Base-by-base conservation (phyloP, 2,329 filamentous ascomycete species). In the Talaromyces marneffei region DNA sequence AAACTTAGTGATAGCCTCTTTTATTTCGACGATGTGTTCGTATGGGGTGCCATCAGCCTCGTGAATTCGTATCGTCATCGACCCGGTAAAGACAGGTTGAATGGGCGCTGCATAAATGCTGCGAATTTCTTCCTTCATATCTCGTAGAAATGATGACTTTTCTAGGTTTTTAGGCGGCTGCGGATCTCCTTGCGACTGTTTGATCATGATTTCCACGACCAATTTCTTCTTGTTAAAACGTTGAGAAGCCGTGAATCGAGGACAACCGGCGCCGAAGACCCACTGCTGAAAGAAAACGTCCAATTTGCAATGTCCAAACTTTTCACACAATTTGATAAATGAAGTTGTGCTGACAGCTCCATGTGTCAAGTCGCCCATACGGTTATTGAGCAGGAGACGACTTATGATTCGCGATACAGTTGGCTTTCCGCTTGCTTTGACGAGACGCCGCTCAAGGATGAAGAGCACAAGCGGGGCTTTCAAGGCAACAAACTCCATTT, bases 41-140 rank as follows among this genome's bases (percentile, higher is more conserved):
- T 99, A 99, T 2, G 94, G 94, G 0, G 94, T 97, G 9, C 94
- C 94, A 70, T 99, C 95, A 25, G 94, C 94, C 78, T 99, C 94
- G 76, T 99, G 94, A 65, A 99, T 97, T 33, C 94, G 84, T 65
- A 99, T 93, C 0, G 94, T 99, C 90, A 99, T 96, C 0, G 94
- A 93, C 0, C 94, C 94, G 0, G 92, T 94, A 69, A 97, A 97
- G 1, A 91, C 83, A n/a, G 87, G 84, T 65, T 91, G 90, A 16
- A 91, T 78, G 58, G 86, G 83, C 14, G 86, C 87, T 16, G 86
- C 83, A 61, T 86, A 86, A 37, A 96, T 83, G 33, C 84, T 84
- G 63, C 87, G 82, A 8, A 86, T 82, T 53, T 88, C 85, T 74
- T 97, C 92, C 67, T 95, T 90, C 60, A 93, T 85, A 66, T 94